Conservation (phyloP, 2,329 filamentous ascomycete genomes). For the Colletotrichum tropicicola region DNA sequence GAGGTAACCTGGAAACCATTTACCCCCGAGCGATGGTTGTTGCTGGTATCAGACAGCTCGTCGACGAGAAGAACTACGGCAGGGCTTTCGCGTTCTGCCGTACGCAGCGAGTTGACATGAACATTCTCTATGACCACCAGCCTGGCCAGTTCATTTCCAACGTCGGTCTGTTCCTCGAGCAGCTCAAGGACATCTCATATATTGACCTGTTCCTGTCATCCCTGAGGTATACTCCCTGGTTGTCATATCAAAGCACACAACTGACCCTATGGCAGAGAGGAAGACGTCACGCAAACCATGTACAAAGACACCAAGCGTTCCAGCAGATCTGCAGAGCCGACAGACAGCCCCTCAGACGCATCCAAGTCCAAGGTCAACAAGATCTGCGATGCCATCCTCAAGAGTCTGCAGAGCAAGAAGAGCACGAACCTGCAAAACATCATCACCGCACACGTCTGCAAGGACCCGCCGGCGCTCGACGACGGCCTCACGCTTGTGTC, state of each 20-base stretch:
- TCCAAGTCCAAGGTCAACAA: slow-evolving; percentile 77
- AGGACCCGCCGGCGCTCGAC: slow-evolving; percentile 87
- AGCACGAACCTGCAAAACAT: slow-evolving; percentile 83
- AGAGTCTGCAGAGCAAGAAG: slow-evolving; percentile 69
- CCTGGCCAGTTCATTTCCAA: slow-evolving; percentile 84
- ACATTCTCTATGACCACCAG: slow-evolving; percentile 94
- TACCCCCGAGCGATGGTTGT: slow-evolving; percentile 93
- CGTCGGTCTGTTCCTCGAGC: slow-evolving; percentile 80
- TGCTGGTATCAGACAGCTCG: slow-evolving; percentile 83
- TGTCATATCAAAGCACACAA: no score
- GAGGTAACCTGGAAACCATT: slow-evolving; percentile 95
- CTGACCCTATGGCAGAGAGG: slow-evolving; percentile 66
- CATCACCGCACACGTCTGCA: slow-evolving; percentile 95
- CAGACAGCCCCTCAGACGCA: slow-evolving; percentile 27
- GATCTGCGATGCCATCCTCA: slow-evolving; percentile 86
- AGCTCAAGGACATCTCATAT: slow-evolving; percentile 82
- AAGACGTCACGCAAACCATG: slow-evolving; percentile 93
- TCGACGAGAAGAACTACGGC: slow-evolving; percentile 83
- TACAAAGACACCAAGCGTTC: slow-evolving; percentile 82
- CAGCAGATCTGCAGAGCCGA: not conserved
- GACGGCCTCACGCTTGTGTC: slow-evolving; percentile 84
- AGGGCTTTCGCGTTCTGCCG: slow-evolving; percentile 88
- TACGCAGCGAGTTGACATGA: slow-evolving; percentile 96
- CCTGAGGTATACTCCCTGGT: slow-evolving; percentile 66
- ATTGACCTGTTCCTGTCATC: slow-evolving; percentile 93